Evolutionary conservation across 2,329 filamentous ascomycete species (phyloP).

Genomic region (Thermothelomyces thermophilus): DNA sequence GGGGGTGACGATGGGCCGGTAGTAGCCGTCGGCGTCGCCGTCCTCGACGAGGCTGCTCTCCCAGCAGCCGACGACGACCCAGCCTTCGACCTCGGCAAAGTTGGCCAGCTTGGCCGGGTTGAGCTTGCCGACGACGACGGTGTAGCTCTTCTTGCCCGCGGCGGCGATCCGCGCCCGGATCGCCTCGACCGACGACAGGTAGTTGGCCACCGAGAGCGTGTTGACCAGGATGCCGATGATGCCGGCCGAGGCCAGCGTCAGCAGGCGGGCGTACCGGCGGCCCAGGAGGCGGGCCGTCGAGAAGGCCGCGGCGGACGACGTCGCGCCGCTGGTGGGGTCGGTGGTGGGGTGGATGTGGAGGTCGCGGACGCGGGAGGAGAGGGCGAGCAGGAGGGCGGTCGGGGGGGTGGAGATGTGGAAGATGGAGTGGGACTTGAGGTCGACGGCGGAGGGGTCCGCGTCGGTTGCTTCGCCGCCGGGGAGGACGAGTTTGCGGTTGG

Average conservation of each 20-base stretch:
- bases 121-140: conserved; percentile 92
- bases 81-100: conserved; percentile 89
- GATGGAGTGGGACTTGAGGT: conserved; percentile 62
- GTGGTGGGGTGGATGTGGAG: conserved; percentile 69
- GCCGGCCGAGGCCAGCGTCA: conserved; percentile 70
- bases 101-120: conserved; percentile 96
- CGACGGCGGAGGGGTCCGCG: conserved; percentile 27
- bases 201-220: conserved; percentile 86
- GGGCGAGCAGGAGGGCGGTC: conserved; percentile 74
- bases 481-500: conserved; percentile 63
- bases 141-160: conserved; percentile 90
- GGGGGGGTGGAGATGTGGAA: conserved; percentile 83
- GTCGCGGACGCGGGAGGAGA: conserved; percentile 72
- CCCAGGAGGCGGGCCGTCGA: conserved; percentile 53
- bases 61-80: conserved; percentile 98
- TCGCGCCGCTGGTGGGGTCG: conserved; percentile 45
- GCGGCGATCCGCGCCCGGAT: conserved; percentile 65
- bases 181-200: conserved; percentile 70
- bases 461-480: neutral
- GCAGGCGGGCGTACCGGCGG: conserved; percentile 81
- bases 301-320: conserved; percentile 37
- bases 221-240: conserved; percentile 95
- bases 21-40: conserved; percentile 70
- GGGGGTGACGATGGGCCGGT: conserved; percentile 84
- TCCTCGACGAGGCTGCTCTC: conserved; percentile 90